A percentile compares a stretch with the other conserved stretches of the same genome.
Conservation (phyloP, 1,139 yeast species). For the Hanseniaspora gamundiae region DNA sequence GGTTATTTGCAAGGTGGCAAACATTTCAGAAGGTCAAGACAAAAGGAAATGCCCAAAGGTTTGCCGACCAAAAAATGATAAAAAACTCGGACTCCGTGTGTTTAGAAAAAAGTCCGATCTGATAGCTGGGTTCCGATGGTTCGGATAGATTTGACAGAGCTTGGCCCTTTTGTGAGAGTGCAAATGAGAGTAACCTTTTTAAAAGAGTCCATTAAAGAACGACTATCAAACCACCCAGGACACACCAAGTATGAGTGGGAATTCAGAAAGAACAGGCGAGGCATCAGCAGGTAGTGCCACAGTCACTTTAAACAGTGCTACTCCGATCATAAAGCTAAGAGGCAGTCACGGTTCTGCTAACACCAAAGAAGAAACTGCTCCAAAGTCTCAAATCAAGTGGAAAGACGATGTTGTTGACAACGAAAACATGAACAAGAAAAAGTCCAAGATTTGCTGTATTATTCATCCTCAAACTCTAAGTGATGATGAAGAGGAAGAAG, state of each 20-base stretch:
- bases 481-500: conserved; percentile 47
- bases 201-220: too few species aligned
- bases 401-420: conserved; percentile 78
- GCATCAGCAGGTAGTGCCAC: neutral
- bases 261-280: neutral
- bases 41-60: too few species aligned
- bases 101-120: too few species aligned
- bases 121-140: too few species aligned
- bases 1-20: too few species aligned
- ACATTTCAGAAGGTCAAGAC: too few species aligned
- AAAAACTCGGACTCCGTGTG: too few species aligned
- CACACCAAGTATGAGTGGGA: neutral
- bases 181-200: too few species aligned
- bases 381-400: conserved; percentile 58
- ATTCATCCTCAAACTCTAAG: conserved; percentile 75
- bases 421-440: conserved; percentile 76
- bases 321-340: neutral
- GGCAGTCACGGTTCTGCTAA: neutral
- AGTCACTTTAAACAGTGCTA: neutral
- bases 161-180: too few species aligned
- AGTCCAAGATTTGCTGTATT: conserved; percentile 89
- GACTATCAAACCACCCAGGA: too few species aligned
- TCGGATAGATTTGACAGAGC: too few species aligned
- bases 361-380: conserved; percentile 3
- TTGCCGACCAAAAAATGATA: too few species aligned